Evolutionary conservation across 768 basidiomycete genomes (phyloP), one percentile per base, ranked within the genome.

Genomic region (Phlebiopsis flavidoalba): DNA sequence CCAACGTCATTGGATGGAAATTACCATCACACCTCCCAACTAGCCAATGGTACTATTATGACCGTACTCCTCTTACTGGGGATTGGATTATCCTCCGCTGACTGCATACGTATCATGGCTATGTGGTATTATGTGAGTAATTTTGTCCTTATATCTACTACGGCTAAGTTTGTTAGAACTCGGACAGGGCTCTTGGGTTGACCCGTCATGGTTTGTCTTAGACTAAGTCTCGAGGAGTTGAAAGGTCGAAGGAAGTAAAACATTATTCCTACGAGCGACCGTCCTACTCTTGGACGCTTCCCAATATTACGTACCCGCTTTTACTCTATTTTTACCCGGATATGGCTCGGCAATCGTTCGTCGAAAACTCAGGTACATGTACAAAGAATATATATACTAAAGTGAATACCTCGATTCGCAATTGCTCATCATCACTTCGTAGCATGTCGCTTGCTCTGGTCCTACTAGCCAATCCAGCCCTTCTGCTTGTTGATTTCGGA

Each of bases 1-100:
- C 0, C 94, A 95, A 68, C 78, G 94, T 57, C 94, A 95, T 73
- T 96, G 94, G 94, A 92, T 96, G 91, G 94, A 95, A 66, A 70
- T 96, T 43, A 93, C 91, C 2, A 72, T 86, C 24, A n/a, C 89
- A 95, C 69, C 76, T 93, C 0, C 91, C 94, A 0, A 67, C 84
- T 19, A 75, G 74, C 14, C 74, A 88, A 63, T 98, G 95, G 95
- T 98, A 98, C 72, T 85, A 75, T 1, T 91, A 94, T 71, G 91
- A 96, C 68, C n/a, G n/a, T n/a, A n/a, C 78, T 91, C 33, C 83
- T 83, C n/a, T 37, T 96, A 96, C 68, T 98, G 95, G 95, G 93
- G 93, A 0, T 79, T 98, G 54, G 95, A 98, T 73, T 98, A 98
- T 75, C 95, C 95, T 3, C 95, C 95, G 3, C 68, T 97, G 63